Evolutionary conservation across 257 asterid species (phyloP).

Genomic region (Fraxinus pennsylvanica): DNA sequence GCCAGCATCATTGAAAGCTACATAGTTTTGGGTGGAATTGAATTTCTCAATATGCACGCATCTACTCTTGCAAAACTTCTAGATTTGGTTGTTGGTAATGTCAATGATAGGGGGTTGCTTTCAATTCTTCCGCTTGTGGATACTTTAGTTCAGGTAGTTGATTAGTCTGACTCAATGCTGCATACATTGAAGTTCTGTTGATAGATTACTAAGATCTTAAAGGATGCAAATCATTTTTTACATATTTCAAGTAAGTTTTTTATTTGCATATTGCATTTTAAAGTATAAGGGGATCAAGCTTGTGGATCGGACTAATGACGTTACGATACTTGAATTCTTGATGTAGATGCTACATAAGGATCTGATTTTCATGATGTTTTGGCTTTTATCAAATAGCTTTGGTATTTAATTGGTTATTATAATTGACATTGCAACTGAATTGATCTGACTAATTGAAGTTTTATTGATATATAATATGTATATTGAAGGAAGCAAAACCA

Average conservation of each 20-base stretch:
- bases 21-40: slow-evolving; percentile 79
- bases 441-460: neutral
- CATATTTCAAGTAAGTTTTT: neutral
- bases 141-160: slow-evolving; percentile 82
- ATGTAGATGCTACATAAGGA: too few relatives aligned
- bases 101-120: slow-evolving; percentile 80
- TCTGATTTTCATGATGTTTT: neutral
- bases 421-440: neutral
- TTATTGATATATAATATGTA: neutral
- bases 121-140: slow-evolving; percentile 86
- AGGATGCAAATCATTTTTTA: slow-evolving; percentile 1
- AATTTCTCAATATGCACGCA: slow-evolving; percentile 78
- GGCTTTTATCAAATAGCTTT: neutral
- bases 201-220: neutral
- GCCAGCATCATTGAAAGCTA: slow-evolving; percentile 85
- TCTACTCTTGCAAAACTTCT: slow-evolving; percentile 73
- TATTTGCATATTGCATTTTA: neutral
- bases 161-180: slow-evolving; percentile 16
- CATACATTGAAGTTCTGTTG: slow-evolving; percentile 21
- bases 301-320: too few relatives aligned
- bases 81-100: slow-evolving; percentile 85
- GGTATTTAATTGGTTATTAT: neutral
- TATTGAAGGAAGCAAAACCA: neutral
- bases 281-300: neutral
- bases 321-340: too few relatives aligned